phyloP scores from a whole-genome alignment of 2,329 filamentous ascomycete genomes.

The Cercospora sojina region DNA sequence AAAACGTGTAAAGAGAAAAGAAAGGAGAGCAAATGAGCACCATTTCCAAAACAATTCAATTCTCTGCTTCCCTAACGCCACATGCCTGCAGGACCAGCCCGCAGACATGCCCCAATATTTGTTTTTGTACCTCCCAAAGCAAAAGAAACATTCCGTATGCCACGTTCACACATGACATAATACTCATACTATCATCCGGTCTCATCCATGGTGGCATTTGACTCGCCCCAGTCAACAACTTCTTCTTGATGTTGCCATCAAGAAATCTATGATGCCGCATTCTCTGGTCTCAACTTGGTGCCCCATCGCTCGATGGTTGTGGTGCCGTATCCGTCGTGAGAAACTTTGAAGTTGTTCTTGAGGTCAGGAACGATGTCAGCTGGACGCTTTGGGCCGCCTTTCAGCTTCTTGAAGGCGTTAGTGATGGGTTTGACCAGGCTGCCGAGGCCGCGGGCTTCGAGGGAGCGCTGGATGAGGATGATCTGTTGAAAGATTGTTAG shows the following conservation, averaged over 20 bases:
- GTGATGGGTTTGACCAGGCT: neutral
- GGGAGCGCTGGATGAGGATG: neutral
- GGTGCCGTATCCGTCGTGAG: neutral
- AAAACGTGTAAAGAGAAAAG: too few species aligned
- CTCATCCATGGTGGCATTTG: too few species aligned
- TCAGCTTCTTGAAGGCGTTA: neutral
- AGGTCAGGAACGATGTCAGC: neutral
- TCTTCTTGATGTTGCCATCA: too few species aligned
- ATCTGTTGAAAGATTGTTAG: neutral
- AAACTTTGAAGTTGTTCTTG: neutral
- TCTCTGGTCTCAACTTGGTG: neutral
- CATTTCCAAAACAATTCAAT: neutral
- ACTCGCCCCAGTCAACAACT: too few species aligned
- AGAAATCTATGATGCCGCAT: too few species aligned
- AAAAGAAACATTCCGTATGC: neutral
- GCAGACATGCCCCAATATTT: neutral
- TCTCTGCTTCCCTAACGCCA: neutral
- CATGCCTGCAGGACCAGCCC: neutral
- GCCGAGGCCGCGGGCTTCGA: neutral
- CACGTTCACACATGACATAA: neutral
- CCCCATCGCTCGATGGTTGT: neutral
- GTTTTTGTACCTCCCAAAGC: neutral
- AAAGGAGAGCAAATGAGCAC: neutral
- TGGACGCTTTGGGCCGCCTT: neutral
- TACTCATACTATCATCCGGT: neutral